These are phyloP conservation scores for Populus alba DNA, from an alignment of 345 rosid species.

Conservation along the genomic window DNA sequence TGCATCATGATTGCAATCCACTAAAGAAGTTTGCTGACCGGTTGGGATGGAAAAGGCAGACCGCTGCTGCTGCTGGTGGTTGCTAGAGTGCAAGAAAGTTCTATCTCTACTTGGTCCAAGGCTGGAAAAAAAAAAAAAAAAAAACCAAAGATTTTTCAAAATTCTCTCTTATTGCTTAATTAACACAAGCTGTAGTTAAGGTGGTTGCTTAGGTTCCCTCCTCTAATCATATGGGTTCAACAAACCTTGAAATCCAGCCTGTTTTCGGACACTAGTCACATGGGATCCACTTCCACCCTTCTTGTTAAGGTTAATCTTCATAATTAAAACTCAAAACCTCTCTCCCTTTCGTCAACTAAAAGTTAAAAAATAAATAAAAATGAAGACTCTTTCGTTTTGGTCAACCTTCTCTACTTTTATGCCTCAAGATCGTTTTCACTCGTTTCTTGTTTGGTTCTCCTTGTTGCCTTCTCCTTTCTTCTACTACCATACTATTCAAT, in stretches of 20 bases:
- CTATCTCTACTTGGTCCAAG: no score
- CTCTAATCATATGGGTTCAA: not conserved
- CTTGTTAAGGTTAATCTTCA: not conserved
- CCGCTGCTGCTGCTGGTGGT: no score
- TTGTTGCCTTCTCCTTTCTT: slow-evolving; percentile 5
- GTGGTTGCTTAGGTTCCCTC: not conserved
- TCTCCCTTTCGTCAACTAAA: not conserved
- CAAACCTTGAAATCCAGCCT: not conserved
- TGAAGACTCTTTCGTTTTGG: not conserved
- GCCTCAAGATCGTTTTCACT: not conserved
- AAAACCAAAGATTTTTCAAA: not conserved
- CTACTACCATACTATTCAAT: not conserved
- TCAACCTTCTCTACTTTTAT: not conserved
- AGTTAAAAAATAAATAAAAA: not conserved
- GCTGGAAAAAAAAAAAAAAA: not conserved
- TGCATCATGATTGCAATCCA: not conserved
- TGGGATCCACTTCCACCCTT: not conserved
- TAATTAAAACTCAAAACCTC: not conserved
- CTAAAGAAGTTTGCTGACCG: not conserved
- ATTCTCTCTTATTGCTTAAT: not conserved
- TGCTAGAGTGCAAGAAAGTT: no score
- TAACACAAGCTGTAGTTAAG: not conserved
- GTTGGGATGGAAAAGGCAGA: no score
- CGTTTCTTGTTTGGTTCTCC: slow-evolving; percentile 1
- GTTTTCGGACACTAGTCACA: not conserved